Evolutionary conservation across 768 basidiomycete species (phyloP).

Genomic region (Amanita subjunquillea): DNA sequence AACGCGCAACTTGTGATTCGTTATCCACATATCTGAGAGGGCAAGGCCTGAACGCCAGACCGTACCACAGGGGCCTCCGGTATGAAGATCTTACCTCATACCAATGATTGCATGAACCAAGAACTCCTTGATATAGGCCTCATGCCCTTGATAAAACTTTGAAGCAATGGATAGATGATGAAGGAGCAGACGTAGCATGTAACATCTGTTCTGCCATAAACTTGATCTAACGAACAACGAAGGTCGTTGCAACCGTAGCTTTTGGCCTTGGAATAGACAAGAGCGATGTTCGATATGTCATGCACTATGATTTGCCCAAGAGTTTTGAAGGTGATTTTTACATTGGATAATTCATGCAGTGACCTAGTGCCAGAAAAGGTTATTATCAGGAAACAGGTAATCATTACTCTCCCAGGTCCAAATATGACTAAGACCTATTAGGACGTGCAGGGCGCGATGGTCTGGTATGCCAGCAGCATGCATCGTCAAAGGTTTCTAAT

Average conservation of each 20-base stretch:
- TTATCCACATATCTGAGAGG: conserved; percentile 52
- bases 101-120: background rate
- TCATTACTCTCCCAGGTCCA: no score
- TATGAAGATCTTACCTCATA: conserved; percentile 17
- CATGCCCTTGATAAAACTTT: conserved; percentile 49
- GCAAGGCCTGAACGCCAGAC: conserved; percentile 55
- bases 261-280: conserved; percentile 89
- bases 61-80: conserved; percentile 70
- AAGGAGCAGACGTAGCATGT: conserved; percentile 54
- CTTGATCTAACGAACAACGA: background rate
- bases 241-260: conserved; percentile 76
- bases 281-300: conserved; percentile 67
- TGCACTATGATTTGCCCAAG: conserved; percentile 76
- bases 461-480: conserved; percentile 28
- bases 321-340: conserved; percentile 61
- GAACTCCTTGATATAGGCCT: conserved; percentile 20
- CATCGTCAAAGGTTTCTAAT: background rate
- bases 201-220: background rate
- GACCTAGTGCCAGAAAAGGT: conserved; percentile 29
- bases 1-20: conserved; percentile 53
- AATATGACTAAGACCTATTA: conserved; percentile 12
- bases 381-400: conserved; percentile 84
- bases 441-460: conserved; percentile 79
- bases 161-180: conserved; percentile 43
- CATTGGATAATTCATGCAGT: background rate